Percentiles rank a stretch among this genome's conserved stretches.
phyloP scores from a whole-genome alignment of 805 yeast genomes.

The Candida ovalis region DNA sequence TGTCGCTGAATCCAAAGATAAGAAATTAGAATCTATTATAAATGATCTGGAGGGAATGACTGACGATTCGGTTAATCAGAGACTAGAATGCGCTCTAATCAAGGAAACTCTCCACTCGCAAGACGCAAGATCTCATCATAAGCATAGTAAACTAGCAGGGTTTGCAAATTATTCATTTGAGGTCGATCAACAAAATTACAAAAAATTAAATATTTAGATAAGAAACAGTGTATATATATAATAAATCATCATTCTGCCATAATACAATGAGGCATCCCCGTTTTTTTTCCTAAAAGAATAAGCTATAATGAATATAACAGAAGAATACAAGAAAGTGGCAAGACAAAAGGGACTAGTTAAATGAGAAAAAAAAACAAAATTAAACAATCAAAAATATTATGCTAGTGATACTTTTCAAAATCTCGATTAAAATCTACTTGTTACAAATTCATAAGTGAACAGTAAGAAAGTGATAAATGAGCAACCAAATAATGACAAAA shows the following conservation, averaged over 20 bases:
- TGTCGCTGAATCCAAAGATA: constrained; percentile 12
- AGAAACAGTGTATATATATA: not conserved
- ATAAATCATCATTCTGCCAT: not conserved
- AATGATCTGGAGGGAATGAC: not conserved
- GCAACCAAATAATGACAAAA: constrained; percentile 18
- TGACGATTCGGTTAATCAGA: constrained; percentile 2
- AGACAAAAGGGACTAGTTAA: not conserved
- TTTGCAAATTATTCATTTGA: not conserved
- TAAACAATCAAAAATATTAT: not conserved
- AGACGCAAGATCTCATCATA: not conserved
- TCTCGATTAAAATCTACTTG: not conserved
- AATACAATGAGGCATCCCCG: not conserved
- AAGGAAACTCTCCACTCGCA: not conserved
- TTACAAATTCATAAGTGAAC: constrained; percentile 5
- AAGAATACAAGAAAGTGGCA: not conserved
- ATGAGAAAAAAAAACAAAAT: not conserved
- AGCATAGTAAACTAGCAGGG: not conserved
- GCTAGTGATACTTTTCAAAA: too few species aligned
- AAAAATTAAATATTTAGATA: not conserved
- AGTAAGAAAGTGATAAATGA: constrained; percentile 17
- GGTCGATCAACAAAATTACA: not conserved
- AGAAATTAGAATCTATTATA: constrained; percentile 8
- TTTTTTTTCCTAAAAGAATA: not conserved
- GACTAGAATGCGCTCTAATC: constrained; percentile 10
- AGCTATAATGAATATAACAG: not conserved